Percentiles rank a stretch among this genome's conserved stretches.
These are phyloP conservation scores for Panus rudis DNA, from an alignment of 768 basidiomycete species.

Conservation along the genomic window DNA sequence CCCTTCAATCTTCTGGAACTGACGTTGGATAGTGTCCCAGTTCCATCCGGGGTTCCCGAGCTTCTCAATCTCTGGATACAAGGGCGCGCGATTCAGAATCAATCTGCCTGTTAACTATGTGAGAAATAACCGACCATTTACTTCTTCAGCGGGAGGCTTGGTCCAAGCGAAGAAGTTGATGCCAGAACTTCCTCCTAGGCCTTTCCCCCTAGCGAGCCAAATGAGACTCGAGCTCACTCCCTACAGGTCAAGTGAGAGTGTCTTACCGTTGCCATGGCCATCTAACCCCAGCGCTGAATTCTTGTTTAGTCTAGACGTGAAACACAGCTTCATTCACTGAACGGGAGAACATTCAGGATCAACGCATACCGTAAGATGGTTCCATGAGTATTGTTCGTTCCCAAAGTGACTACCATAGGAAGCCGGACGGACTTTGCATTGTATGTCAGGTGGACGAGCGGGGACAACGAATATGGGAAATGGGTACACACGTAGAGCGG, in stretches of 20 bases:
- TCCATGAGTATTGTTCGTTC: constrained; percentile 14
- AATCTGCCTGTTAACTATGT: too few relatives aligned
- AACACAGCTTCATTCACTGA: too few relatives aligned
- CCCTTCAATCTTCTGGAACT: constrained; percentile 27
- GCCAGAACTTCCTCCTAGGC: constrained; percentile 10
- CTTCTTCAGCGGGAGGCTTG: constrained; percentile 3
- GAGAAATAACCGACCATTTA: constrained; percentile 1
- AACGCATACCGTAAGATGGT: constrained; percentile 16
- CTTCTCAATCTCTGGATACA: constrained; percentile 27
- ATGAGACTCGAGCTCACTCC: too few relatives aligned
- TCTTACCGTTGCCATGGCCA: too few relatives aligned
- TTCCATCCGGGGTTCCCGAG: constrained; percentile 51
- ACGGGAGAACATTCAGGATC: too few relatives aligned
- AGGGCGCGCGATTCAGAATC: not conserved
- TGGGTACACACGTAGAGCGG: not conserved
- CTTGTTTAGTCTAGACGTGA: too few relatives aligned
- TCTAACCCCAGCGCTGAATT: too few relatives aligned
- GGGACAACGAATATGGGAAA: not conserved
- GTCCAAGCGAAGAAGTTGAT: constrained; percentile 6
- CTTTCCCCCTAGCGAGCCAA: constrained; percentile 14
- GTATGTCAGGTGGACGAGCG: not conserved
- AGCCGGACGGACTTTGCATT: not conserved
- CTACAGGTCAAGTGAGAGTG: too few relatives aligned
- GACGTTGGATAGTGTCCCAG: constrained; percentile 29
- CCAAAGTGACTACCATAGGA: constrained; percentile 6